Conservation (phyloP, 1,284 basidiomycete genomes). For the Apiotrichum siamense region DNA sequence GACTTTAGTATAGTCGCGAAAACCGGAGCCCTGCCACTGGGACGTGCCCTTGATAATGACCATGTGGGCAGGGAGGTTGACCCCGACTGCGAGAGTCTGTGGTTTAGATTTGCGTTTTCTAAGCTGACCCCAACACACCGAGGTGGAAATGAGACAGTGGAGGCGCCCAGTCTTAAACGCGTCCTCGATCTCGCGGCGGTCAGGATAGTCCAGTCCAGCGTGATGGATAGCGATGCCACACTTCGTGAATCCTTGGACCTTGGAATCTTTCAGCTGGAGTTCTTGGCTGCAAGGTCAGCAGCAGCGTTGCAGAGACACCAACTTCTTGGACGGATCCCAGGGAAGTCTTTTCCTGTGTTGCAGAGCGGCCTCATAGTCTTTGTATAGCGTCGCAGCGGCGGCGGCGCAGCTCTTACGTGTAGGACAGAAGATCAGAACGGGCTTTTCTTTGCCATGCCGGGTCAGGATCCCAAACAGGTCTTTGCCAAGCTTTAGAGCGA, state of each 20-base stretch:
- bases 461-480: conserved; percentile 66
- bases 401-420: conserved; percentile 60
- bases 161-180: conserved; percentile 47
- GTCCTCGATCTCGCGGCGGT: conserved; percentile 49
- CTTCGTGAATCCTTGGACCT: conserved; percentile 26
- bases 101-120: background rate
- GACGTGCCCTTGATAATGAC: conserved; percentile 48
- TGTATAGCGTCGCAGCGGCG: conserved; percentile 67
- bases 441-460: conserved; percentile 65
- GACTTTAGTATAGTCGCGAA: conserved; percentile 46
- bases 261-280: conserved; percentile 27
- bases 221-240: conserved; percentile 53
- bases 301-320: conserved; percentile 4
- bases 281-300: conserved; percentile 4
- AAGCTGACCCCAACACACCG: conserved; percentile 21
- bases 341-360: conserved; percentile 55
- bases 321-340: conserved; percentile 59
- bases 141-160: conserved; percentile 45
- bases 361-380: conserved; percentile 60
- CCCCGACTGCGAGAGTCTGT: conserved; percentile 52
- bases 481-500: conserved; percentile 65
- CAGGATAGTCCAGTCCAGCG: conserved; percentile 50
- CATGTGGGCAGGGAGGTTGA: conserved; percentile 51
- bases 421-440: conserved; percentile 75
- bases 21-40: conserved; percentile 35